These are phyloP conservation scores for Neopestalotiopsis clavispora DNA, from an alignment of 2,329 filamentous ascomycete species.

Conservation along the genomic window DNA sequence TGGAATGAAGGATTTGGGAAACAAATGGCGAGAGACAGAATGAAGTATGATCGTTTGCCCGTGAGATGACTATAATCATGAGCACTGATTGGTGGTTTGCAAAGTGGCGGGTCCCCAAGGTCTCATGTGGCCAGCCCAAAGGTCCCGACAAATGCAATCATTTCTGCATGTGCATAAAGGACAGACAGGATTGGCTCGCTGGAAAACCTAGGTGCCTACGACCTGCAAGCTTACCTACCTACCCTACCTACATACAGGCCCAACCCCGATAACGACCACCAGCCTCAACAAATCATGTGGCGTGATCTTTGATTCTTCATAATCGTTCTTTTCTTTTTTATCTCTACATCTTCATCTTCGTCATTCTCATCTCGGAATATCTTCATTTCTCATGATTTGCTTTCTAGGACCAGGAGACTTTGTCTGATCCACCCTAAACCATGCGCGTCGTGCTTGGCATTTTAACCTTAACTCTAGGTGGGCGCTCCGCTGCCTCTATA, in stretches of 20 bases:
- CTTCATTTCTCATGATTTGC: background rate
- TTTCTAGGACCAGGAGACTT: background rate
- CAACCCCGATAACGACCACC: background rate
- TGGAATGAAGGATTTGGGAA: no score
- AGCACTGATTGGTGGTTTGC: background rate
- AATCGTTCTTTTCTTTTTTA: background rate
- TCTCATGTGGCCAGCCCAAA: constrained; percentile 2
- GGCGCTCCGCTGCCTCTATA: background rate
- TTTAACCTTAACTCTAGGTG: background rate
- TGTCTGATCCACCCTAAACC: background rate
- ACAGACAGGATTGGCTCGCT: background rate
- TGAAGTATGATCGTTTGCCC: no score
- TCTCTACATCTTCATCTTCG: background rate
- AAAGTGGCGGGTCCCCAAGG: background rate
- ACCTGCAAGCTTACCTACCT: background rate
- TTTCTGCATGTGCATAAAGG: constrained; percentile 10
- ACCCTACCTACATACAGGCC: background rate
- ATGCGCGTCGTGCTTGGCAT: background rate
- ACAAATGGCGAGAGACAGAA: no score
- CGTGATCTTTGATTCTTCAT: background rate
- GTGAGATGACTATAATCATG: background rate
- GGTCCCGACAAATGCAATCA: constrained; percentile 3
- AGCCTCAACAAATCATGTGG: background rate
- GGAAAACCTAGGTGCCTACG: background rate
- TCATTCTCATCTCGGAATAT: background rate